Base-by-base conservation (phyloP, 768 basidiomycete genomes). In the Lactarius hatsudake region DNA sequence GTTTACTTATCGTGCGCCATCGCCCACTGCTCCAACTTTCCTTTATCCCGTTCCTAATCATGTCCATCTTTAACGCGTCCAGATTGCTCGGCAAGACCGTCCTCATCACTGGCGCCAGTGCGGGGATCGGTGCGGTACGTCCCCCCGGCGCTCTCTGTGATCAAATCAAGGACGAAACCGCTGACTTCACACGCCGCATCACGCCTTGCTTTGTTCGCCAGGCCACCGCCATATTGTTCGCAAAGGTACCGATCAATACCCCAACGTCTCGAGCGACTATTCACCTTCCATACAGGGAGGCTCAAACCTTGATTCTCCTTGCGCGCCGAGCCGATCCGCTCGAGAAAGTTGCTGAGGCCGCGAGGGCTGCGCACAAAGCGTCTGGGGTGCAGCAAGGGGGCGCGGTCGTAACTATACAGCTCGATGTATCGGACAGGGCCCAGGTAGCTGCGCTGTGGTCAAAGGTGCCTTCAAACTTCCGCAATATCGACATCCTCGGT, bases 171-270 rank as follows among this genome's bases (percentile, higher is more conserved):
- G 12, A 7, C 17, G 3, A 36, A 38, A 40, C 10, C 15, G 20
- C 62, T 67, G 48, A 67, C 40, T 7, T 30, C 51, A 38, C 63
- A 30, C 30, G 10, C 58, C 64, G 51, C 65, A 17, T 38, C 18
- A 55, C 56, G 45, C 43, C n/a, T 26, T 38, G 28, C 51, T 23
- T 38, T 51, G 55, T 45, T 43, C 57, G 38, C 61, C 74, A 95
- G 92, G 92, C 91, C 5, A 89, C 94, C 3, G 94, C 95, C 42
- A 72, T 94, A 56, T 84, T 97, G 58, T 97, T 96, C 70, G 94
- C 95, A 51, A 94, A 88, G 81, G 92, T 91, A 71, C n/a, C 51
- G 51, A 53, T 26, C 51, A 15, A 51, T 12, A 2, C 13, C 23
- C 10, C 73, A 65, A 23, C 59, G 23, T 38, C 20, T 23, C 36